Conservation (phyloP, 2,329 filamentous ascomycete genomes). For the Talaromyces funiculosus region DNA sequence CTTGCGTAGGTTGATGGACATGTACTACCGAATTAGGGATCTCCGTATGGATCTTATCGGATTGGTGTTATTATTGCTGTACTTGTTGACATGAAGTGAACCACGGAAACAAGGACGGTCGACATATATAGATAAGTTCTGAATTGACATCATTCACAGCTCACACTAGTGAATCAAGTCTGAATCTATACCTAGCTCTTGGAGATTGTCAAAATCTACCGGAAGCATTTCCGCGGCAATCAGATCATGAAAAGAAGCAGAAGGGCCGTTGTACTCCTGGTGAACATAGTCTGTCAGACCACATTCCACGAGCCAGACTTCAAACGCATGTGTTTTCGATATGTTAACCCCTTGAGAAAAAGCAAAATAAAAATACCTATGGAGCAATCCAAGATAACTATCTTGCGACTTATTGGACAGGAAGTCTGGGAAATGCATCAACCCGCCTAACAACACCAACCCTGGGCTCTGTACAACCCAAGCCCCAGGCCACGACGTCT, state of each 20-base stretch:
- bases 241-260: background rate
- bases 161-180: background rate
- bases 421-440: background rate
- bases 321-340: background rate
- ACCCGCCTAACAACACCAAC: background rate
- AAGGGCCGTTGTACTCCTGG: background rate
- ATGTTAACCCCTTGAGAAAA: background rate
- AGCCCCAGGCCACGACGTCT: background rate
- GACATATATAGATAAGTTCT: background rate
- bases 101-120: background rate
- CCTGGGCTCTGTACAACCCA: background rate
- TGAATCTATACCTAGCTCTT: background rate
- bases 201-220: background rate
- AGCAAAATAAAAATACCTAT: background rate
- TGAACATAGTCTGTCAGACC: background rate
- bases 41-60: background rate
- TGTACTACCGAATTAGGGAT: background rate
- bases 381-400: constrained; percentile 8
- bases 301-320: background rate
- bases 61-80: background rate
- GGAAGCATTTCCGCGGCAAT: constrained; percentile 8
- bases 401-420: constrained; percentile 6
- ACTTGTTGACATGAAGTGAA: background rate
- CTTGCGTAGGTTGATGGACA: background rate
- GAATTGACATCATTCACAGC: background rate